Conservation (phyloP, 768 basidiomycete genomes). For the Boletus insuetus region DNA sequence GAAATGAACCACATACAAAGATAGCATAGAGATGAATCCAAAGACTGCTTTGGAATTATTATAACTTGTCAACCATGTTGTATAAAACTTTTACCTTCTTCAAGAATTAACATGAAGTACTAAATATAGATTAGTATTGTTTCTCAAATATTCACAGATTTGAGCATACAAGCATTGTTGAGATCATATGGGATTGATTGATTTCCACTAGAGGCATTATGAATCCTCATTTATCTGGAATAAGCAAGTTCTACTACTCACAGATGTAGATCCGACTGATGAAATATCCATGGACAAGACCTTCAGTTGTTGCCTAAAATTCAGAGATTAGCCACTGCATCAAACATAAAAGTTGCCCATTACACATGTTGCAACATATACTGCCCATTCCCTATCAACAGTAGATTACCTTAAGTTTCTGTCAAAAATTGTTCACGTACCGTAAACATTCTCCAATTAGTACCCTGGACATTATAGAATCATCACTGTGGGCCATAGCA, state of each 20-base stretch:
- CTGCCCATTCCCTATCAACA: conserved; percentile 10
- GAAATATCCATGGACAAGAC: conserved; percentile 25
- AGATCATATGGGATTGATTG: neutral
- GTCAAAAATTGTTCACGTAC: conserved; percentile 1
- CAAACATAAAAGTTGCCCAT: neutral
- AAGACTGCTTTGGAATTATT: conserved; percentile 15
- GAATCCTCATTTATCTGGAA: neutral
- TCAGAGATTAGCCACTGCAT: conserved; percentile 1
- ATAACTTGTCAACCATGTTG: neutral
- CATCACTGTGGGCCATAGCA: neutral
- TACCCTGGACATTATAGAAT: neutral
- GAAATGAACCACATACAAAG: conserved; percentile 11
- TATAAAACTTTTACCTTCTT: conserved; percentile 15
- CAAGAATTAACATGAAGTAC: conserved; percentile 17
- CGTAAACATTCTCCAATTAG: neutral
- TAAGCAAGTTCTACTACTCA: conserved; percentile 1
- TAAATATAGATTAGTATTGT: conserved; percentile 2
- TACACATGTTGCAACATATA: conserved; percentile 19
- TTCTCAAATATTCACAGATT: neutral
- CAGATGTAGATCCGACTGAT: conserved; percentile 22
- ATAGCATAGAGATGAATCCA: conserved; percentile 7
- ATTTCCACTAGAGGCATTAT: conserved; percentile 9
- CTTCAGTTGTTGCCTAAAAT: conserved; percentile 15
- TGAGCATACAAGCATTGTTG: conserved; percentile 18
- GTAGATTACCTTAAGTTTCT: neutral